Evolutionary conservation across 1,139 yeast genomes (phyloP), one percentile per base, ranked within the genome.

Genomic region (Zygosaccharomyces sapae): DNA sequence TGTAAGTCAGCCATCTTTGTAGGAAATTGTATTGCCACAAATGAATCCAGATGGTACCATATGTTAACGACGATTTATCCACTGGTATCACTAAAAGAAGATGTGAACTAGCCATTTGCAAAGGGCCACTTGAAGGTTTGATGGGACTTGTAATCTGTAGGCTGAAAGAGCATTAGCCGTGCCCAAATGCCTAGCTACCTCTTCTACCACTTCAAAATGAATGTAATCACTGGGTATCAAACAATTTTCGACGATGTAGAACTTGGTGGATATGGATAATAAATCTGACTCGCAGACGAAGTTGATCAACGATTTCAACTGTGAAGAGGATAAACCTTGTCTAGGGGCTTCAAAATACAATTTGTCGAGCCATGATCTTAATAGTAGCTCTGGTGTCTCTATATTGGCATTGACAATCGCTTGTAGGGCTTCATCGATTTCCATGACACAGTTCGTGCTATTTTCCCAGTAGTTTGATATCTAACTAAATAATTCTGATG

Each of bases 1-100:
- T 51, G 45, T 72, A 73, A 9, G 79, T 70, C 3, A 74, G 58
- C 61, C 71, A 68, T 1, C 69, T 68, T 30, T 80, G 70, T 34
- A 73, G 59, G 44, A 65, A 71, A 49, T 75, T 78, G 50, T 66
- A 74, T 41, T 73, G 70, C 52, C 79, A 65, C 35, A 70, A 64
- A 25, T 72, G 70, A 52, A 76, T 67, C 46, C 77, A 62, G 9
- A 73, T 48, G 1, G 74, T 67, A 25, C 53, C 52, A 2, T 56
- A 57, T 4, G 67, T 49, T 2, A 62, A n/a, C n/a, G n/a, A 50
- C 3, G 33, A n/a, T 10, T 49, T 44, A 1, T 57, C 51, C 13
- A 60, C 65, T n/a, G 68, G 60, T 9, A 52, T 38, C 10, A 60
- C 33, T 31, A 58, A 49, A 44, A 55, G 44, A 58, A 61, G 0